Evolutionary conservation across 2,329 filamentous ascomycete species (phyloP).

Genomic region (Penicillium aurantiogriseum): DNA sequence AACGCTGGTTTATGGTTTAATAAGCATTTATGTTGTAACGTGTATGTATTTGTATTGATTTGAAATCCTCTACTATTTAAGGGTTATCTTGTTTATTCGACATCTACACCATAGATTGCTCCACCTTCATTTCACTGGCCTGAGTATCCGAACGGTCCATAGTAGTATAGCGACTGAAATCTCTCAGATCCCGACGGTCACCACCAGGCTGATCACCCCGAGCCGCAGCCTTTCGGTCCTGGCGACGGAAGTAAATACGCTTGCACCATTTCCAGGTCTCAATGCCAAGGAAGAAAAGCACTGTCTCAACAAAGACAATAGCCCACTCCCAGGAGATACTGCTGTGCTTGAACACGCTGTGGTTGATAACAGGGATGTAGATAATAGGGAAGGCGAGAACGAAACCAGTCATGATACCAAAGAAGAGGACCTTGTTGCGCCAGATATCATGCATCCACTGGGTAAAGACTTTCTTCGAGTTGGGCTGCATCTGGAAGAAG

Average conservation of each 20-base stretch:
- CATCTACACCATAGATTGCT: conserved; percentile 30
- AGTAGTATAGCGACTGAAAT: conserved; percentile 35
- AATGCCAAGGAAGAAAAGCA: conserved; percentile 63
- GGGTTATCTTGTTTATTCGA: neutral
- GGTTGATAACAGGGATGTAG: conserved; percentile 69
- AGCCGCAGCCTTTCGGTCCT: conserved; percentile 14
- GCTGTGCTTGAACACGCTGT: conserved; percentile 63
- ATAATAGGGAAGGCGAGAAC: conserved; percentile 59
- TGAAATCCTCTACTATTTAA: neutral
- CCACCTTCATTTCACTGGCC: conserved; percentile 28
- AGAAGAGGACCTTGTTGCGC: conserved; percentile 72
- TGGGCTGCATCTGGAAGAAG: conserved; percentile 72
- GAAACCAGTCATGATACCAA: conserved; percentile 58
- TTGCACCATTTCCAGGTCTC: conserved; percentile 69
- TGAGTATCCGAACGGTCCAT: conserved; percentile 35
- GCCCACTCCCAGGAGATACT: conserved; percentile 69
- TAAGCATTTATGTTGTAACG: neutral
- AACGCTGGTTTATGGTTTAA: neutral
- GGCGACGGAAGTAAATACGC: conserved; percentile 52
- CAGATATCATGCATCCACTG: conserved; percentile 68
- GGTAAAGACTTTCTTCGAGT: conserved; percentile 59
- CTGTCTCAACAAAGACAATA: conserved; percentile 60
- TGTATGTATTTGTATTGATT: neutral
- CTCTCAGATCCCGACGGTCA: conserved; percentile 17
- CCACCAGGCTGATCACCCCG: conserved; percentile 3